A percentile compares a stretch with the other conserved stretches of the same genome.
Evolutionary conservation across 192 early-diverging fungal species (phyloP).

Genomic region (Chytriomyces hyalinus): DNA sequence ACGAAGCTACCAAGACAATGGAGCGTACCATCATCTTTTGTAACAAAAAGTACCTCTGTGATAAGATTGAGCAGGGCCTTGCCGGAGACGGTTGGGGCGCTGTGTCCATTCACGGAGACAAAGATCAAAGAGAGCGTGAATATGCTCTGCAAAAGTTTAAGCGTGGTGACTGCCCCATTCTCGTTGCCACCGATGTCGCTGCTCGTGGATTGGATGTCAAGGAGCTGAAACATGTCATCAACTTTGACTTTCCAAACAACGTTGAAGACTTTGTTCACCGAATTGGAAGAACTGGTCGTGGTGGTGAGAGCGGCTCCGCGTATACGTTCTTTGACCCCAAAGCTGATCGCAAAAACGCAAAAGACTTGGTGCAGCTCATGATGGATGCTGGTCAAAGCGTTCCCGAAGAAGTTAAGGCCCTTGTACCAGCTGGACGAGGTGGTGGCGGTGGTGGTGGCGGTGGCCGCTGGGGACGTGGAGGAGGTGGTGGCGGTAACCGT

Average conservation of each 20-base stretch:
- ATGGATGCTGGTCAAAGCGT: constrained; percentile 89
- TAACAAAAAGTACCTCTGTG: constrained; percentile 59
- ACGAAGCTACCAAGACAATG: constrained; percentile 47
- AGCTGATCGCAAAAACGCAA: constrained; percentile 51
- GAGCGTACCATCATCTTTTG: constrained; percentile 49
- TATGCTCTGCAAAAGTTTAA: constrained; percentile 81
- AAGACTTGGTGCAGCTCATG: constrained; percentile 81
- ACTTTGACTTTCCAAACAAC: constrained; percentile 87
- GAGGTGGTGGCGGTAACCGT: constrained; percentile 17
- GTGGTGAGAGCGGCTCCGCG: constrained; percentile 42
- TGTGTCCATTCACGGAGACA: constrained; percentile 88
- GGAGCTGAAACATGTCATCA: constrained; percentile 67
- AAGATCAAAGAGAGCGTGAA: constrained; percentile 78
- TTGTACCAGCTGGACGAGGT: constrained; percentile 53
- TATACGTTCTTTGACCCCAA: constrained; percentile 51
- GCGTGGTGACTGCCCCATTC: constrained; percentile 74
- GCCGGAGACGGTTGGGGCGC: constrained; percentile 63
- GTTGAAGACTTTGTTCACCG: constrained; percentile 93
- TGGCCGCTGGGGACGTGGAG: constrained; percentile 31
- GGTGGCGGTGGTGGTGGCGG: constrained; percentile 63
- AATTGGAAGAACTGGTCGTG: constrained; percentile 53
- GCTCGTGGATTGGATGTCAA: constrained; percentile 78
- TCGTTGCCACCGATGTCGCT: constrained; percentile 93
- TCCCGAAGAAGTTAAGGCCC: constrained; percentile 70
- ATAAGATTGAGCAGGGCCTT: constrained; percentile 74